phyloP scores from a whole-genome alignment of 2,329 filamentous ascomycete genomes.

The Ophiocordyceps camponoti-leonardi region DNA sequence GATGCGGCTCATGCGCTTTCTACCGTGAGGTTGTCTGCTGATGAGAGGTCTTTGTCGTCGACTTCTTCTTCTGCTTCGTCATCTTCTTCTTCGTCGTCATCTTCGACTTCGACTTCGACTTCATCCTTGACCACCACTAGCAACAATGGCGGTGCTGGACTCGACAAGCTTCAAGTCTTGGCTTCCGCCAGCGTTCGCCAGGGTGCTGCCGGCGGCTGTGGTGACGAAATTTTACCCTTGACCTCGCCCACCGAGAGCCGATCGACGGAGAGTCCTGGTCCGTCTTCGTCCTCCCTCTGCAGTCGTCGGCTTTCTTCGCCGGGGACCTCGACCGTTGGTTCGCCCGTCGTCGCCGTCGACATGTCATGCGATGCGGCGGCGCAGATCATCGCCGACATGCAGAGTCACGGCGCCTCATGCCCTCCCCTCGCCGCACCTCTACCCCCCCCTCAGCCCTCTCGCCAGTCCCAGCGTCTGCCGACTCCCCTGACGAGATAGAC shows the following conservation, averaged over 20 bases:
- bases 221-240: background rate
- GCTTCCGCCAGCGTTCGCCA: slow-evolving; percentile 18
- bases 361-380: slow-evolving; percentile 18
- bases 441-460: slow-evolving; percentile 5
- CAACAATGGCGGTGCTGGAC: background rate
- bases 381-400: slow-evolving; percentile 21
- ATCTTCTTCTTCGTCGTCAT: no score
- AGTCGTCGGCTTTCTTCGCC: slow-evolving; percentile 3
- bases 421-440: background rate
- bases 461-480: background rate
- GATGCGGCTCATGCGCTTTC: slow-evolving; percentile 10
- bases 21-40: slow-evolving; percentile 1
- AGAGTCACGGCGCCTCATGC: slow-evolving; percentile 13
- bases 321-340: slow-evolving; percentile 1
- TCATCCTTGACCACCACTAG: no score
- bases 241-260: background rate
- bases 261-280: slow-evolving; percentile 1
- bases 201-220: slow-evolving; percentile 2
- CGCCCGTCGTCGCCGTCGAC: slow-evolving; percentile 9
- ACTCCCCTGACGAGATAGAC: background rate
- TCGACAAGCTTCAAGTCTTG: slow-evolving; percentile 20
- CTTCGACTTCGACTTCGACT: no score
- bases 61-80: no score
- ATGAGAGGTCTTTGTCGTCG: no score
- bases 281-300: slow-evolving; percentile 4